A percentile compares a stretch with the other conserved stretches of the same genome.
Conservation (phyloP, 768 basidiomycete genomes). For the Pleurotus giganteus region DNA sequence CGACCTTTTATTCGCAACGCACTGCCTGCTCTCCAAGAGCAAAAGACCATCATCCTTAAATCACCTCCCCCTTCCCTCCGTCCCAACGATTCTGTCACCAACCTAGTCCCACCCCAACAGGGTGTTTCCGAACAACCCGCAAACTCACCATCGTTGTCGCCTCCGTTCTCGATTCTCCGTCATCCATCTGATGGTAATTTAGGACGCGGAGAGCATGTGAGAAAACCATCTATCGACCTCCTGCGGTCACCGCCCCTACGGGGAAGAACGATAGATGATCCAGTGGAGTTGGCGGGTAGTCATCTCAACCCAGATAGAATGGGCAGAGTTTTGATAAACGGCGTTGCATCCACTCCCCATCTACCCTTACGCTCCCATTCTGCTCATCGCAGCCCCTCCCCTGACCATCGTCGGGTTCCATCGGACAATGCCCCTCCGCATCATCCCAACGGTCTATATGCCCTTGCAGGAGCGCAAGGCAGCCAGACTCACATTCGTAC, state of each 20-base stretch:
- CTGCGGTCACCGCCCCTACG: background rate
- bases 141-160: background rate
- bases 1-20: background rate
- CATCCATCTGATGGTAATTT: background rate
- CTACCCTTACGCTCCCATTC: constrained; percentile 14
- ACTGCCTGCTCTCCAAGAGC: constrained; percentile 1
- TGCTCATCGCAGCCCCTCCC: constrained; percentile 6
- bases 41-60: background rate
- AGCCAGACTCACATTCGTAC: constrained; percentile 19
- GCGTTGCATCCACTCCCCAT: constrained; percentile 7
- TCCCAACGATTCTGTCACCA: background rate
- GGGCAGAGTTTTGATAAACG: constrained; percentile 2
- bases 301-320: constrained; percentile 1
- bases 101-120: background rate
- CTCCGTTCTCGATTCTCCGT: background rate
- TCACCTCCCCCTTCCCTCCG: constrained; percentile 6
- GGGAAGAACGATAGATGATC: background rate
- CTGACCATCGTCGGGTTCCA: constrained; percentile 13
- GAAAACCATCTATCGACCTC: background rate
- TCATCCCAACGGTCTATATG: constrained; percentile 5
- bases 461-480: constrained; percentile 17
- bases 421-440: constrained; percentile 16
- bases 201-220: background rate
- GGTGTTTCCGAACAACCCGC: background rate
- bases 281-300: background rate